Base-by-base conservation (phyloP, 106 monocot species). In the Chionographis japonica region DNA sequence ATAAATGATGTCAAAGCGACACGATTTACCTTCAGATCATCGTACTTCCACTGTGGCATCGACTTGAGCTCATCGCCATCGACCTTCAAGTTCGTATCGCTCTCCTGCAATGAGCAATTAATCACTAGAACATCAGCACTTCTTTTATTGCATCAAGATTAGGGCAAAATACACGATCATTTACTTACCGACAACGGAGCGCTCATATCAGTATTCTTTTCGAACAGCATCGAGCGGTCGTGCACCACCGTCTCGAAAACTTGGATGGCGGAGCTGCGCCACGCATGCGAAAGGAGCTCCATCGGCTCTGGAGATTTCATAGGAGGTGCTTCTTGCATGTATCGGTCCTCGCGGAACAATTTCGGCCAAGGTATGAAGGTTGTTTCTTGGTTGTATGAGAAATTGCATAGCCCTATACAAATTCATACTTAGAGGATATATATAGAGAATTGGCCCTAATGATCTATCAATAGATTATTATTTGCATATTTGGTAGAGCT, bases 1-100 rank as follows among this genome's bases (percentile, higher is more conserved):
- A 3, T 17, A 54, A 54, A 10, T 37, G 13, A 4, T n/a, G 18
- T 52, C 11, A 67, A 7, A 15, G n/a, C 19, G 16, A 7, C 2
- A 61, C 14, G 15, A 10, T 35, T 56, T 78, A 91, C 91, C 87
- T 87, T 91, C 56, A 87, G 39, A 72, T 91, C 91, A 55, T 91
- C 91, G 39, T 74, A 38, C 52, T 84, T 91, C 80, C 72, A 77
- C 37, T 67, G 71, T 20, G 81, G 68, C 49, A 61, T 16, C n/a
- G 74, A 46, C 8, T 56, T 82, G 63, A 38, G 38, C 13, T 79
- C 77, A 16, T 62, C 75, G 39, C 37, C 67, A 46, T 77, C 86
- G 54, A 74, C 49, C 18, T 43, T 66, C 15, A 79, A 40, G 36
- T 58, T 82, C 13, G 67, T 68, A 35, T 76, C 63, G 20, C 56